Evolutionary conservation across 2,329 filamentous ascomycete species (phyloP).

Genomic region (Trichoderma afroharzianum): DNA sequence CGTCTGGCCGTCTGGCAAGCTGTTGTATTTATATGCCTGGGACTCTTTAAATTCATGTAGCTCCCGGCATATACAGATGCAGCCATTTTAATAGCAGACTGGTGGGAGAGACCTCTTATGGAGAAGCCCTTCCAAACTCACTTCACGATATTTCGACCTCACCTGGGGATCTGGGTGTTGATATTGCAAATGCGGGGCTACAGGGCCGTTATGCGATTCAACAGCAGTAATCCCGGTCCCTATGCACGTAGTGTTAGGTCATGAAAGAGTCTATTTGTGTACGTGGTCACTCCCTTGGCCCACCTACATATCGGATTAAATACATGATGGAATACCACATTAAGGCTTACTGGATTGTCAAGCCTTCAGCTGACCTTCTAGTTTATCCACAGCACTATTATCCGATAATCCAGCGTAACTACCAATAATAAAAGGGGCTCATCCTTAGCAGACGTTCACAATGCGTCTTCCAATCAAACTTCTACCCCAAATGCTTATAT

Average conservation of each 20-base stretch:
- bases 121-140: neutral
- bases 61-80: neutral
- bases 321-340: no score
- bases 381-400: neutral
- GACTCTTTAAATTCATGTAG: neutral
- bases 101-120: neutral
- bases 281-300: no score
- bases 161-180: no score
- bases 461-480: neutral
- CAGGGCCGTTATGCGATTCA: no score
- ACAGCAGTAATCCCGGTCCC: no score
- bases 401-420: no score
- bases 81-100: neutral
- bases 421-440: neutral
- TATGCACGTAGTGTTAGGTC: no score
- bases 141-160: no score
- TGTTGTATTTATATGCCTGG: neutral
- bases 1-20: neutral
- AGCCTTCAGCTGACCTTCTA: neutral
- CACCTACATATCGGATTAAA: no score
- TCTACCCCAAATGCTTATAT: neutral
- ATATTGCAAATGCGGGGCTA: no score
- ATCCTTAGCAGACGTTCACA: neutral
- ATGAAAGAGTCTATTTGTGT: no score
- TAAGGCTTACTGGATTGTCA: no score